These are phyloP conservation scores for Volvariella surrecta DNA, from an alignment of 1,284 basidiomycete genomes.

Conservation along the genomic window DNA sequence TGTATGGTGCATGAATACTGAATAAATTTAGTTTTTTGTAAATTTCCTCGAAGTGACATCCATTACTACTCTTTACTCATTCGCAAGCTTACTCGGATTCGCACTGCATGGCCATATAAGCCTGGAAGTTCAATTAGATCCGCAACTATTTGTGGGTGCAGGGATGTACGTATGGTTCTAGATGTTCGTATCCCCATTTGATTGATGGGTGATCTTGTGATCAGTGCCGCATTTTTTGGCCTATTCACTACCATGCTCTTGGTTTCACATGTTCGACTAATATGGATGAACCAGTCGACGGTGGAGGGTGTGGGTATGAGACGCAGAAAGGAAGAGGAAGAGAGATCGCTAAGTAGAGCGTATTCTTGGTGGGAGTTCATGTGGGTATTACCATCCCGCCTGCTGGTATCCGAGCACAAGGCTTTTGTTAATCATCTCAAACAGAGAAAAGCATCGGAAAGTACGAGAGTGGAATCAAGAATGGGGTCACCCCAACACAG, in stretches of 20 bases:
- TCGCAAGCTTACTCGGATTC: conserved; percentile 45
- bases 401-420: not conserved
- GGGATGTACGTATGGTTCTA: conserved; percentile 35
- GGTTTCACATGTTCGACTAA: conserved; percentile 53
- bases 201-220: not conserved
- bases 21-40: conserved; percentile 48
- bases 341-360: conserved; percentile 34
- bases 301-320: conserved; percentile 63
- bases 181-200: not conserved
- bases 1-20: too few relatives aligned
- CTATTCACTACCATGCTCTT: conserved; percentile 60
- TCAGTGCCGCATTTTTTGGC: conserved; percentile 54
- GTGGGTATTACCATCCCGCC: conserved; percentile 23
- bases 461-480: conserved; percentile 56
- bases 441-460: conserved; percentile 40
- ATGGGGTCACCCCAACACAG: conserved; percentile 65
- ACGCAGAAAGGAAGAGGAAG: conserved; percentile 56
- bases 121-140: conserved; percentile 33
- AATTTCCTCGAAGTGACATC: conserved; percentile 59
- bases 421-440: conserved; percentile 3
- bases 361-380: conserved; percentile 38
- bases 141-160: conserved; percentile 58
- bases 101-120: conserved; percentile 24
- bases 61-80: conserved; percentile 50
- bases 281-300: conserved; percentile 64